A percentile compares a stretch with the other conserved stretches of the same genome.
Conservation (phyloP, 805 yeast species). For the Barnettozyma wickerhamii region DNA sequence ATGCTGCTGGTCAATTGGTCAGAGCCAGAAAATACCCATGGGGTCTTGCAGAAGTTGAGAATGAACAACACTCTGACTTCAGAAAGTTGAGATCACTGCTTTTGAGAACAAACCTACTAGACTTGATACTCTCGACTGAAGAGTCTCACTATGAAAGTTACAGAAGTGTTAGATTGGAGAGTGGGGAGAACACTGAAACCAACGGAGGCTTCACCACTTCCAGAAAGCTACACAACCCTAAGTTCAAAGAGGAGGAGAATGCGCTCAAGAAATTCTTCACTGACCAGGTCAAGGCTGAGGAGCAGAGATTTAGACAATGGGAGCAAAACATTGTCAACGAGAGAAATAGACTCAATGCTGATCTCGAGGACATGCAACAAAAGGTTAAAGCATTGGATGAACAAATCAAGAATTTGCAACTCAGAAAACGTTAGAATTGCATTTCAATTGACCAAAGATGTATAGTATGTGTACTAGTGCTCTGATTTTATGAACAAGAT, state of each 20-base stretch:
- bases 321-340: conserved; percentile 94
- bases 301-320: conserved; percentile 97
- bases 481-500: too few relatives aligned
- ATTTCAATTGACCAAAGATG: too few relatives aligned
- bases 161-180: conserved; percentile 67
- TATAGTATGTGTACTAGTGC: too few relatives aligned
- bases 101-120: conserved; percentile 80
- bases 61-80: conserved; percentile 82
- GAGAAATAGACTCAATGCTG: conserved; percentile 90
- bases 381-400: conserved; percentile 73
- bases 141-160: conserved; percentile 78
- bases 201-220: conserved; percentile 38
- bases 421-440: conserved; percentile 44
- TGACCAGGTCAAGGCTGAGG: conserved; percentile 95
- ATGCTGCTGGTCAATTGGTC: conserved; percentile 57
- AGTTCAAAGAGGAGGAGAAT: conserved; percentile 94
- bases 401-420: conserved; percentile 60
- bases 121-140: conserved; percentile 72
- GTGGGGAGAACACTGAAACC: conserved; percentile 31
- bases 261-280: conserved; percentile 91
- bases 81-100: conserved; percentile 73
- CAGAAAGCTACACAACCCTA: conserved; percentile 70
- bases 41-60: conserved; percentile 87
- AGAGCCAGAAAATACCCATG: conserved; percentile 86
- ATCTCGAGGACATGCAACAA: conserved; percentile 82